Percentiles rank a stretch among this genome's conserved stretches.
Evolutionary conservation across 2,329 filamentous ascomycete species (phyloP).

Genomic region (Xylariaceae sp.): DNA sequence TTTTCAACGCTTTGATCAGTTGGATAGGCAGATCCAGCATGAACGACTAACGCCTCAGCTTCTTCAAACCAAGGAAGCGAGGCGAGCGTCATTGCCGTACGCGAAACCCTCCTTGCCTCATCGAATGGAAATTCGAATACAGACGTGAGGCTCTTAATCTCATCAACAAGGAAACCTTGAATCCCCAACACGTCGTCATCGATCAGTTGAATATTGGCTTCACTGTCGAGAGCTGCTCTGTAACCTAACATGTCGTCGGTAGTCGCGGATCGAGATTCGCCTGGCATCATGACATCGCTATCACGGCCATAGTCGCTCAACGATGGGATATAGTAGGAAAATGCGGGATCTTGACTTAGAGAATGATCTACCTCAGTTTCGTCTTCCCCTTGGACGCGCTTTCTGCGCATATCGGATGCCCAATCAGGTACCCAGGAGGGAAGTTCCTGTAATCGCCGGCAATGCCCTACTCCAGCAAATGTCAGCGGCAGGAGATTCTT

Average conservation of each 20-base stretch:
- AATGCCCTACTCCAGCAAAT: constrained; percentile 9
- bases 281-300: constrained; percentile 5
- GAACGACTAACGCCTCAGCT: constrained; percentile 1
- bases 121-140: constrained; percentile 11
- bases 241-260: constrained; percentile 5
- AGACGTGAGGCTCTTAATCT: constrained; percentile 2
- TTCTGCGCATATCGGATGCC: constrained; percentile 7
- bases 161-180: constrained; percentile 7
- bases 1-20: constrained; percentile 7
- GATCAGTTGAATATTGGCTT: constrained; percentile 2
- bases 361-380: neutral
- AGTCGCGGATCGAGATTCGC: neutral
- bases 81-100: constrained; percentile 5
- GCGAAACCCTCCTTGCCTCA: constrained; percentile 8
- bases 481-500: constrained; percentile 4
- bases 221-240: constrained; percentile 5
- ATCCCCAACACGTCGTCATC: constrained; percentile 2
- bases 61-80: constrained; percentile 9
- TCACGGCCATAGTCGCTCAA: constrained; percentile 8
- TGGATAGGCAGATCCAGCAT: neutral
- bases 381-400: neutral
- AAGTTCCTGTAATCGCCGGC: constrained; percentile 4
- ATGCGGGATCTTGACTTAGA: neutral
- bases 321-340: constrained; percentile 4
- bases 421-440: constrained; percentile 10